Percentiles rank a stretch among this genome's conserved stretches.
Conservation (phyloP, 768 basidiomycete genomes). For the Suillus cothurnatus region DNA sequence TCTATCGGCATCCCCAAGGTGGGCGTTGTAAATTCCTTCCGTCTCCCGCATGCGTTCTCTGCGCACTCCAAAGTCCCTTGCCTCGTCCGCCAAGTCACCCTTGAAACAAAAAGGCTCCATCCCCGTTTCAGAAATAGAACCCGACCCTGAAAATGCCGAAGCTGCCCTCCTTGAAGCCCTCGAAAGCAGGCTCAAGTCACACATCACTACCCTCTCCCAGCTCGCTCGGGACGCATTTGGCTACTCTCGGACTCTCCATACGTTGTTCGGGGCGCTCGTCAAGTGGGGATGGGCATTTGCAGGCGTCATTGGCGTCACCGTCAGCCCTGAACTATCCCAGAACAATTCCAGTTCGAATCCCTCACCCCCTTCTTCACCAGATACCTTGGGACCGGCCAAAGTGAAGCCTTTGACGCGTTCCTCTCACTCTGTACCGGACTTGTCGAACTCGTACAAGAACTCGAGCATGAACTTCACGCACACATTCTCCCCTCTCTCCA, state of each 20-base stretch:
- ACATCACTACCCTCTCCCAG: constrained; percentile 58
- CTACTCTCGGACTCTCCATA: constrained; percentile 59
- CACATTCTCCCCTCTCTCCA: constrained; percentile 60
- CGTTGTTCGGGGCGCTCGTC: constrained; percentile 50
- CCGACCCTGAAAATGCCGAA: constrained; percentile 38
- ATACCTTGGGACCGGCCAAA: constrained; percentile 23
- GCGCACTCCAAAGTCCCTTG: constrained; percentile 26
- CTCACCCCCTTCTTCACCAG: constrained; percentile 22
- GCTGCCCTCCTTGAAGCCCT: constrained; percentile 54
- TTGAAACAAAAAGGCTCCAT: constrained; percentile 28
- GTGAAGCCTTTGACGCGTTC: constrained; percentile 76
- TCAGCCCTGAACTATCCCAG: constrained; percentile 33
- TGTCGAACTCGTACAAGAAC: constrained; percentile 50
- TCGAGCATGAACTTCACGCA: constrained; percentile 56
- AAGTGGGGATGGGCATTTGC: constrained; percentile 70
- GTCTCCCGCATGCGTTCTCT: constrained; percentile 64
- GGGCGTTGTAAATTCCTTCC: constrained; percentile 50
- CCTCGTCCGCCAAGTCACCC: constrained; percentile 19
- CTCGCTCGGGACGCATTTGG: constrained; percentile 64
- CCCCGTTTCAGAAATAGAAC: constrained; percentile 15
- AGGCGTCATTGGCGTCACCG: constrained; percentile 61
- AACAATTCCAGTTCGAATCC: background rate
- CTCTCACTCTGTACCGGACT: constrained; percentile 58
- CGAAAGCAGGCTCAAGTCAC: constrained; percentile 57
- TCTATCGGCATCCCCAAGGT: constrained; percentile 41